Evolutionary conservation across 805 yeast genomes (phyloP), one percentile per base, ranked within the genome.

Genomic region (Barnettozyma botsteinii): DNA sequence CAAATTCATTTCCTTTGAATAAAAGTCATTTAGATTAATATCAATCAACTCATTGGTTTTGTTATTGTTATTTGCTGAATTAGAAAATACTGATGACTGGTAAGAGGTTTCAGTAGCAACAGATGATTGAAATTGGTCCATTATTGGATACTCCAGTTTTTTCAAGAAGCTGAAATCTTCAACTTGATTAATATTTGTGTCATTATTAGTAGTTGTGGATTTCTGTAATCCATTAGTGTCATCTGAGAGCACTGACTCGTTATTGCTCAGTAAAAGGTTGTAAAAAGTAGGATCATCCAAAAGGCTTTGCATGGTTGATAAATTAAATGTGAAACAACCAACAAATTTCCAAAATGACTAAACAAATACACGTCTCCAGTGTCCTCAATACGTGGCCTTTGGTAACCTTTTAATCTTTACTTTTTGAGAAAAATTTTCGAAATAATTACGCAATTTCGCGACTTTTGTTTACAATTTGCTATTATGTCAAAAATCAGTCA

Each of bases 251-350:
- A 37, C 26, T 3, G 48, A 41, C 15, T 50, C 48, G 9, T 39
- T 36, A 28, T 53, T 50, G 25, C 47, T 50, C n/a, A 46, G 38
- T 17, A 53, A 33, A 12, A 53, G 41, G 13, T 41, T 42, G 39
- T 51, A 51, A 29, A 53, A 53, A 12, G 47, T 48, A 2, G 56
- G 53, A 31, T 53, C 57, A 12, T 50, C 51, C 8, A 53, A 26
- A 8, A 53, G 40, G 22, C 44, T 50, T 19, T 51, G 53, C 57
- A 53, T 53, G 14, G 14, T 17, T 15, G 3, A 17, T 18, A 10
- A 26, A 7, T 14, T 32, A 5, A 8, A 23, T 12, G 7, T 15
- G 27, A 32, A 15, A 5, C 7, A n/a, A 13, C 29, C 8, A 26
- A n/a, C 15, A 26, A n/a, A 5, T 7, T 9, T 6, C 29, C 4